Evolutionary conservation across 1,284 basidiomycete genomes (phyloP).

Genomic region (Microbotryomycetes sp.): DNA sequence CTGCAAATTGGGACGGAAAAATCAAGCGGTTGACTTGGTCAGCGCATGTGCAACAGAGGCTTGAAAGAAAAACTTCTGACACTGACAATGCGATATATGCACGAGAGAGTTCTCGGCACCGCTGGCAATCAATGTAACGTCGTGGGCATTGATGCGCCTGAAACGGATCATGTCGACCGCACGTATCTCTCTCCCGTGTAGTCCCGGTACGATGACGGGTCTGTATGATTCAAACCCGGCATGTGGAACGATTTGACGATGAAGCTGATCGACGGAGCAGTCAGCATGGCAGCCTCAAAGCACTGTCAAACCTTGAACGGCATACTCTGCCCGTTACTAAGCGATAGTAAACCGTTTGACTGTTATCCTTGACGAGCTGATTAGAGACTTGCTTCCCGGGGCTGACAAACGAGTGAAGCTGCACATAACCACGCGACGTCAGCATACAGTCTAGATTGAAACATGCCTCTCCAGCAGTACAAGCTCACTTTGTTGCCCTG

Average conservation of each 20-base stretch:
- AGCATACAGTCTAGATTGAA: background rate
- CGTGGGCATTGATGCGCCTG: background rate
- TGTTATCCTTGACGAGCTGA: background rate
- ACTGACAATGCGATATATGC: conserved; percentile 7
- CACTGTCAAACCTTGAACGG: background rate
- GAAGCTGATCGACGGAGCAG: background rate
- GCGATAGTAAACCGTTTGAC: background rate
- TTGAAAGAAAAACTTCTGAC: no score
- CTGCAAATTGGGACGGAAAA: no score
- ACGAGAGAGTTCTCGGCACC: conserved; percentile 19
- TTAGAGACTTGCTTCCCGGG: conserved; percentile 5
- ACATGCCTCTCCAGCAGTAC: background rate
- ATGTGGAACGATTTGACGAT: background rate
- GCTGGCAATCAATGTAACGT: conserved; percentile 5
- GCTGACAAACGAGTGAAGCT: conserved; percentile 8
- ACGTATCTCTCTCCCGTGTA: conserved; percentile 21
- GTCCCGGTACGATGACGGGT: no score
- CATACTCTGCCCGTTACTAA: conserved; percentile 1
- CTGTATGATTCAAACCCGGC: no score
- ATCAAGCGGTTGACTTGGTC: no score
- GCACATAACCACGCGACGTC: background rate
- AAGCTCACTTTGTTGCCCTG: conserved; percentile 1
- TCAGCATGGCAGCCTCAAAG: background rate
- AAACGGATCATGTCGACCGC: background rate
- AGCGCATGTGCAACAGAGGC: no score